Evolutionary conservation across 441 rosid species (phyloP).

Genomic region (Pelargonium cotyledonis): DNA sequence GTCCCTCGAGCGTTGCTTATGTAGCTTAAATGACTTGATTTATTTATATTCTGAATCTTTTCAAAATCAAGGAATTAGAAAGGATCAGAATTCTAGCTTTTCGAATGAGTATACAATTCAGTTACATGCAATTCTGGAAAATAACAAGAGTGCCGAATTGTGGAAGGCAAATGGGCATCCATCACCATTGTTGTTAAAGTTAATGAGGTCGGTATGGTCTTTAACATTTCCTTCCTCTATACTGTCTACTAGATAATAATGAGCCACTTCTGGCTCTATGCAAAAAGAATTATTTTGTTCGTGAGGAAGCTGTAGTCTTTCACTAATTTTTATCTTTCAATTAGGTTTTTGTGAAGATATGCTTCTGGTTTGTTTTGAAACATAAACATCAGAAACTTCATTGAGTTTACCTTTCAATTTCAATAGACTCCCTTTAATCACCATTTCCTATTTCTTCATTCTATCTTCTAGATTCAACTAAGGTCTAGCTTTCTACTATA

Average conservation of each 20-base stretch:
- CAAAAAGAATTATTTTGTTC: background rate
- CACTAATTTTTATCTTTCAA: background rate
- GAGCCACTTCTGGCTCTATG: background rate
- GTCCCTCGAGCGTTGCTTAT: slow-evolving; percentile 75
- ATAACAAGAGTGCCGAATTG: slow-evolving; percentile 37
- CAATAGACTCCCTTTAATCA: background rate
- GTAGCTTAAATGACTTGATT: slow-evolving; percentile 74
- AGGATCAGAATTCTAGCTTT: slow-evolving; percentile 26
- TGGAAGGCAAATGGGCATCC: slow-evolving; percentile 84
- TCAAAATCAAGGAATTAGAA: slow-evolving; percentile 30
- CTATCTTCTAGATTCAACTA: no score
- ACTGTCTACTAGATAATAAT: background rate
- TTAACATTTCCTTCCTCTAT: background rate
- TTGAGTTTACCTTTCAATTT: background rate
- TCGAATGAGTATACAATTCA: slow-evolving; percentile 28
- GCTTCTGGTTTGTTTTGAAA: background rate
- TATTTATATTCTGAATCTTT: slow-evolving; percentile 37
- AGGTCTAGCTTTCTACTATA: no score
- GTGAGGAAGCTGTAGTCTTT: background rate
- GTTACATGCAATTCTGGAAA: slow-evolving; percentile 35
- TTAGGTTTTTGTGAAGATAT: background rate
- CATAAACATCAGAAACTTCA: background rate
- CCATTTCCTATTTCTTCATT: background rate
- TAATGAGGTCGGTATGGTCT: slow-evolving; percentile 60
- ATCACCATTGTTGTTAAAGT: slow-evolving; percentile 51